These are phyloP conservation scores for Cicer bijugum DNA, from an alignment of 306 rosid genomes.

Conservation along the genomic window DNA sequence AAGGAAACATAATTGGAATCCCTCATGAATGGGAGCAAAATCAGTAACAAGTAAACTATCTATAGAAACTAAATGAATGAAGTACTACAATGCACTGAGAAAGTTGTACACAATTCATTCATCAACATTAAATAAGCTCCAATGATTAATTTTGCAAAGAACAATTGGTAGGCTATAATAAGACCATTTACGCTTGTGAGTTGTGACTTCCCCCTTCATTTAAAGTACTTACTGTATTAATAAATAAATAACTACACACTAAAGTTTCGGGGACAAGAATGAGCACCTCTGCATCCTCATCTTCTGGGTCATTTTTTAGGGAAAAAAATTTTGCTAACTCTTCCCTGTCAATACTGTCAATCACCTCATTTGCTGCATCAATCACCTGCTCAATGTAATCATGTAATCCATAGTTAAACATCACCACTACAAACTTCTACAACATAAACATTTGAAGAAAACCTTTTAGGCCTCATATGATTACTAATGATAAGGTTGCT, in stretches of 20 bases:
- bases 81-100: too few species aligned
- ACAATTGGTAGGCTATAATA: too few species aligned
- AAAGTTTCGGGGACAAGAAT: constrained; percentile 13
- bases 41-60: too few species aligned
- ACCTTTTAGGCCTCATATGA: constrained; percentile 2
- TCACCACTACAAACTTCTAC: constrained; percentile 15
- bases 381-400: constrained; percentile 65
- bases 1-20: too few species aligned
- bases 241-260: neutral
- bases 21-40: too few species aligned
- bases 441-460: constrained; percentile 17
- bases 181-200: too few species aligned
- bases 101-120: too few species aligned
- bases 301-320: constrained; percentile 79
- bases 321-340: constrained; percentile 74
- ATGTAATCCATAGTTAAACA: constrained; percentile 31
- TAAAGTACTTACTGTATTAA: too few species aligned
- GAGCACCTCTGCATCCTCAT: constrained; percentile 85
- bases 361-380: constrained; percentile 79
- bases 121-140: too few species aligned
- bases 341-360: constrained; percentile 77
- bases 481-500: constrained; percentile 4
- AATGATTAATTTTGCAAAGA: too few species aligned
- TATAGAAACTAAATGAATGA: too few species aligned
- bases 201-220: too few species aligned